These are phyloP conservation scores for Dactylonectria estremocensis DNA, from an alignment of 2,329 filamentous ascomycete species.

Conservation along the genomic window DNA sequence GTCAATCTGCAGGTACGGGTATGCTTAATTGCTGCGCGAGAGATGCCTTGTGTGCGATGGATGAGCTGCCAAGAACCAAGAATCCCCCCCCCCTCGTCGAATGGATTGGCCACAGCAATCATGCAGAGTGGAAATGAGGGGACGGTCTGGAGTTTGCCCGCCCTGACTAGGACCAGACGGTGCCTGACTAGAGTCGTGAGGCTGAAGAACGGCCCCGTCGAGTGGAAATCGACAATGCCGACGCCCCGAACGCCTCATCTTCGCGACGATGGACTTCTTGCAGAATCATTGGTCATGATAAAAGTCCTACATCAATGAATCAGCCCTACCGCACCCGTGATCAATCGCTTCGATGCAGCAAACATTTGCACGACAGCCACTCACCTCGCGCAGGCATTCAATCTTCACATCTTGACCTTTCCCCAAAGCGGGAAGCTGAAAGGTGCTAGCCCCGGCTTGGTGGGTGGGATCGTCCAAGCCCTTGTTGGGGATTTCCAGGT, in stretches of 20 bases:
- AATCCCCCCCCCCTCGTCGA: background rate
- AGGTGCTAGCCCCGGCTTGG: background rate
- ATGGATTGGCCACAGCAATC: background rate
- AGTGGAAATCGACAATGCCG: background rate
- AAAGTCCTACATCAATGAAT: background rate
- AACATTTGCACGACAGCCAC: background rate
- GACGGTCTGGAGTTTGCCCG: background rate
- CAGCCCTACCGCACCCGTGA: background rate
- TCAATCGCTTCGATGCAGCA: background rate
- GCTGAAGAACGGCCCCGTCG: background rate
- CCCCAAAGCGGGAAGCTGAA: background rate
- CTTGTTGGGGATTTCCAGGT: background rate
- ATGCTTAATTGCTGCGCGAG: background rate
- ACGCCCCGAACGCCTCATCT: background rate
- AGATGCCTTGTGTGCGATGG: background rate
- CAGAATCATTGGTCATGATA: background rate
- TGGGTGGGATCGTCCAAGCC: background rate
- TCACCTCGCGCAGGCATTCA: background rate
- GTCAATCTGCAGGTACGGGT: background rate
- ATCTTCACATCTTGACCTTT: background rate
- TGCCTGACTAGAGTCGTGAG: background rate
- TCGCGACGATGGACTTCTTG: background rate
- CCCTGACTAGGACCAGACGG: background rate
- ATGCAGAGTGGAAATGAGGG: conserved; percentile 23
- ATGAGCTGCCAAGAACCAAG: background rate